Conservation (phyloP, 73 alveolate species). For the Paramecium primaurelia region DNA sequence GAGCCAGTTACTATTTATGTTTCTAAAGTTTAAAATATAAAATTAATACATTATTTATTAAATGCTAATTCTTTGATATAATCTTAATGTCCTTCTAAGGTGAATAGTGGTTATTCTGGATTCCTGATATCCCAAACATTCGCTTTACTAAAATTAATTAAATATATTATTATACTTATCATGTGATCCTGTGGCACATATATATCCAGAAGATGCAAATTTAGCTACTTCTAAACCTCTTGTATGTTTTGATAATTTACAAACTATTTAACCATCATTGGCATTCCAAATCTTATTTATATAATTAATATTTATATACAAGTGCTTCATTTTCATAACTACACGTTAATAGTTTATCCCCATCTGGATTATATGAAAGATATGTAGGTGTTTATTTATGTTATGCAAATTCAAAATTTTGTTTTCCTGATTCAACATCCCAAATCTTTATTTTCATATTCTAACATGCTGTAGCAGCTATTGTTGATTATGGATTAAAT, state of each 20-base stretch:
- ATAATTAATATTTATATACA: neutral
- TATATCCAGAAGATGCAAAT: neutral
- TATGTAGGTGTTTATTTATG: neutral
- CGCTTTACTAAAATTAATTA: neutral
- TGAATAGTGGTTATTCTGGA: neutral
- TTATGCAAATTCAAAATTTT: neutral
- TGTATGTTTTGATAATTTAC: neutral
- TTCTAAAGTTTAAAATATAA: neutral
- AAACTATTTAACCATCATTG: neutral
- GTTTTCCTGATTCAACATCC: neutral
- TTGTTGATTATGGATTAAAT: neutral
- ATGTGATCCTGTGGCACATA: neutral
- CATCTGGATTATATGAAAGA: neutral
- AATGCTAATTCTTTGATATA: neutral
- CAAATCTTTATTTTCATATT: neutral
- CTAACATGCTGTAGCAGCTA: neutral
- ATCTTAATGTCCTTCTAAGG: neutral
- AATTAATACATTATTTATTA: neutral
- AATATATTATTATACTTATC: neutral
- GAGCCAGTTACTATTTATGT: neutral
- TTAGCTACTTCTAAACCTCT: neutral
- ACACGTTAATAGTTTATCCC: neutral
- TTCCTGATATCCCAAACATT: neutral
- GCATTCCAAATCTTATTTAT: neutral
- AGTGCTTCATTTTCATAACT: neutral